Percentiles rank a stretch among this genome's conserved stretches.
These are phyloP conservation scores for Agapanthus africanus DNA, from an alignment of 106 monocot genomes.

Conservation along the genomic window DNA sequence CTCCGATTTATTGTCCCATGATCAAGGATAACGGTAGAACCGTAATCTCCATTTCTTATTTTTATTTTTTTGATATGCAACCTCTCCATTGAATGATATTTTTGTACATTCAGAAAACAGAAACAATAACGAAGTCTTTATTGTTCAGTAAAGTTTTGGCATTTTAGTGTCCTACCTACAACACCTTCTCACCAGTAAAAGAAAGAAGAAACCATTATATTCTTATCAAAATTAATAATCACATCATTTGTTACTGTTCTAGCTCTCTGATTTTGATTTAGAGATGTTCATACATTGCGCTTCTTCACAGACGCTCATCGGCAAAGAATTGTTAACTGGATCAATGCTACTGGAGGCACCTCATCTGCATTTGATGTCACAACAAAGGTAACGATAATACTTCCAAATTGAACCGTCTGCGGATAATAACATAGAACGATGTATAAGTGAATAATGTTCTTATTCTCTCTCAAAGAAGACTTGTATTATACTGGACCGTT, in stretches of 20 bases:
- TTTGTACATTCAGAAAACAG: not conserved
- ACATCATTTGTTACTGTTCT: not conserved
- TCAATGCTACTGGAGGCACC: constrained; percentile 33
- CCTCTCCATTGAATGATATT: not conserved
- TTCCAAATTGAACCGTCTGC: too few relatives aligned
- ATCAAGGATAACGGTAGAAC: too few relatives aligned
- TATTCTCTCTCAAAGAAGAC: too few relatives aligned
- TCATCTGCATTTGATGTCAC: constrained; percentile 37
- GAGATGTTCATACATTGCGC: not conserved
- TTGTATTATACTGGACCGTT: too few relatives aligned
- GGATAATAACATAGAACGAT: too few relatives aligned
- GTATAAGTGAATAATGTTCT: too few relatives aligned
- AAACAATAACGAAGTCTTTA: not conserved
- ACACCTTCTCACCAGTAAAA: not conserved
- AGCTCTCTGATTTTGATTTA: not conserved
- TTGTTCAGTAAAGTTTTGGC: not conserved
- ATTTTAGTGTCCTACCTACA: too few relatives aligned
- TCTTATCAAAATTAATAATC: not conserved
- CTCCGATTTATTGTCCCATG: not conserved
- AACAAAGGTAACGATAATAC: constrained; percentile 34
- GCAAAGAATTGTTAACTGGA: constrained; percentile 34
- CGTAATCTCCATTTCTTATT: too few relatives aligned
- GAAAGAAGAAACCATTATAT: not conserved
- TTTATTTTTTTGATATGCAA: too few relatives aligned
- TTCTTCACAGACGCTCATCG: constrained; percentile 24